Conservation (phyloP, 805 yeast species). For the Peterozyma xylosa region DNA sequence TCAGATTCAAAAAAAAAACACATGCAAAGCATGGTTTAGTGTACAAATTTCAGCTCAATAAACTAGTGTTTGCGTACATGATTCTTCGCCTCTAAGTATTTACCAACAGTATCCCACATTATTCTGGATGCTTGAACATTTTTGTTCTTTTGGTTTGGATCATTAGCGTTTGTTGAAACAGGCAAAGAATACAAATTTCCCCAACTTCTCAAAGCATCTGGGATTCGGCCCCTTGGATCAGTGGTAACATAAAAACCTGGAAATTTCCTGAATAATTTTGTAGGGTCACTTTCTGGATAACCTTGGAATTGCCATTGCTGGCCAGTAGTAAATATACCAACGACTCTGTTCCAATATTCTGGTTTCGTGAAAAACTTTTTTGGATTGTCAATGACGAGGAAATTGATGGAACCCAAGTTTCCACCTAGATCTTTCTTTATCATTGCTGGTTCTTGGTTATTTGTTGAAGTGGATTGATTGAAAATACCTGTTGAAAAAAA, state of each 20-base stretch:
- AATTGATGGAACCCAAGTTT: conserved; percentile 50
- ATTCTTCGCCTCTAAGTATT: no score
- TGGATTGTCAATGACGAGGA: conserved; percentile 81
- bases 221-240: conserved; percentile 24
- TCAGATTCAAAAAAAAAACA: no score
- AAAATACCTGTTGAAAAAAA: conserved; percentile 70
- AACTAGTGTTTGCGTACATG: no score
- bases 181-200: no score
- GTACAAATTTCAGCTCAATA: no score
- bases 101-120: no score
- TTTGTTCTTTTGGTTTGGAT: no score
- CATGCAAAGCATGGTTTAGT: no score
- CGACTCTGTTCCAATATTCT: conserved; percentile 96
- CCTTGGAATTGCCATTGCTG: conserved; percentile 94
- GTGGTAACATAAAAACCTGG: conserved; percentile 63
- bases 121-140: no score
- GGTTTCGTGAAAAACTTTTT: conserved; percentile 85
- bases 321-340: conserved; percentile 94
- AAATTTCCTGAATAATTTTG: conserved; percentile 70
- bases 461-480: conserved; percentile 41
- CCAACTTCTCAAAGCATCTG: no score
- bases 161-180: no score
- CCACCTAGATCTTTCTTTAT: conserved; percentile 16
- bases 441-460: conserved; percentile 13
- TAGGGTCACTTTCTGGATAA: conserved; percentile 79